phyloP scores from a whole-genome alignment of 805 yeast genomes.

The Scheffersomyces ergatensis region DNA sequence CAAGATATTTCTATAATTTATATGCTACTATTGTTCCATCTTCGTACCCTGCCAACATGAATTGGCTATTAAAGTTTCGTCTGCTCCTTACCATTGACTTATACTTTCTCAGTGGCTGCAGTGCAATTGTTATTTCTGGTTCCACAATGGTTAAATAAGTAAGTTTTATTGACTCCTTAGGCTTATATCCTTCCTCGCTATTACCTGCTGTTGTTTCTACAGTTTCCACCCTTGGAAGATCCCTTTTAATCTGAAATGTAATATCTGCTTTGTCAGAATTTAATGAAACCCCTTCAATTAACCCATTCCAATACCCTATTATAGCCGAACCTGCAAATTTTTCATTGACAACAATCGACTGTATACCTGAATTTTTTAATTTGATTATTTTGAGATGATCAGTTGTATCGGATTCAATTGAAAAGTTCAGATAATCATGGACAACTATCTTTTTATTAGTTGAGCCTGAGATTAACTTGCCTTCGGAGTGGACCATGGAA shows the following conservation, averaged over 20 bases:
- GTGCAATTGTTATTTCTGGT: background rate
- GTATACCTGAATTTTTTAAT: slow-evolving; percentile 18
- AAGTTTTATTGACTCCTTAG: background rate
- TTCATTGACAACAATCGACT: slow-evolving; percentile 20
- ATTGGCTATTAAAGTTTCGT: slow-evolving; percentile 5
- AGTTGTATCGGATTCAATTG: background rate
- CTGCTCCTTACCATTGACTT: slow-evolving; percentile 9
- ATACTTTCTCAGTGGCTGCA: slow-evolving; percentile 1
- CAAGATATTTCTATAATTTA: slow-evolving; percentile 2
- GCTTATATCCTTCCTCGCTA: background rate
- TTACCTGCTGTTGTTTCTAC: background rate
- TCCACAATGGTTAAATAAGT: background rate
- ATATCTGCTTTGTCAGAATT: background rate
- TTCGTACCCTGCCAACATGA: slow-evolving; percentile 45
- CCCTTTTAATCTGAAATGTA: slow-evolving; percentile 2
- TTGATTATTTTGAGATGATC: slow-evolving; percentile 3
- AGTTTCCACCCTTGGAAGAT: slow-evolving; percentile 4
- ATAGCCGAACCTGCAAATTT: slow-evolving; percentile 18
- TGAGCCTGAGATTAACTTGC: slow-evolving; percentile 43
- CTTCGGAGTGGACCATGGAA: slow-evolving; percentile 32
- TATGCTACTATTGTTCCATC: slow-evolving; percentile 53
- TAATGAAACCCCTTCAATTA: slow-evolving; percentile 16
- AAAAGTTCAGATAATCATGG: slow-evolving; percentile 13
- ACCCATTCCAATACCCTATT: slow-evolving; percentile 53
- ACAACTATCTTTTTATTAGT: slow-evolving; percentile 41